phyloP scores from a whole-genome alignment of 768 basidiomycete genomes.

The Rhodotorula graminis region DNA sequence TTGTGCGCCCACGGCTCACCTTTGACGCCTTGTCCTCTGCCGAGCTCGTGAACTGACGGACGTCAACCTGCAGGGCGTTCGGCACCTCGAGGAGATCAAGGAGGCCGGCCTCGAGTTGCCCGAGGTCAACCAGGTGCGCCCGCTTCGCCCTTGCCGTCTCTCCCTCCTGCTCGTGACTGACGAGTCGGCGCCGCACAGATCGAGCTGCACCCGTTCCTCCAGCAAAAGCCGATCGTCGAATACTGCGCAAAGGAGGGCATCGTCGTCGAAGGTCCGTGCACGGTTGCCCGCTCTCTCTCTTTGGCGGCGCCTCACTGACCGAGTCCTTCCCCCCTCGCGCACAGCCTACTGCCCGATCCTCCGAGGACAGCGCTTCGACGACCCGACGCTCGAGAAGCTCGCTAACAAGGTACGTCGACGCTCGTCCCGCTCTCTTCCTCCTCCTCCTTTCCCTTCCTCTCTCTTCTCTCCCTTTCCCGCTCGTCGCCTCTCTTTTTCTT shows the following conservation, averaged over 20 bases:
- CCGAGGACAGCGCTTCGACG: constrained; percentile 48
- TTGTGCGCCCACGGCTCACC: constrained; percentile 50
- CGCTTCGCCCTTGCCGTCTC: not conserved
- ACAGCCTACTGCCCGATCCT: constrained; percentile 70
- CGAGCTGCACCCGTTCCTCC: constrained; percentile 63
- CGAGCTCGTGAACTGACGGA: not conserved
- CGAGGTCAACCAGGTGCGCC: constrained; percentile 52
- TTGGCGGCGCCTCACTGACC: too few species aligned
- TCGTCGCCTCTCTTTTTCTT: too few species aligned
- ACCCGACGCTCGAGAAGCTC: constrained; percentile 56
- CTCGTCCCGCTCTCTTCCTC: too few species aligned
- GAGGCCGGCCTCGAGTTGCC: constrained; percentile 61
- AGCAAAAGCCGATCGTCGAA: constrained; percentile 58
- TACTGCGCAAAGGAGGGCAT: constrained; percentile 60
- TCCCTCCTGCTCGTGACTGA: too few species aligned
- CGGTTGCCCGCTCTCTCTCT: too few species aligned
- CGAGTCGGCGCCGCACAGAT: too few species aligned
- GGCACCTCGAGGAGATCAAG: constrained; percentile 60
- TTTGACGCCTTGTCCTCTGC: not conserved
- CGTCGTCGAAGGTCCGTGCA: constrained; percentile 54
- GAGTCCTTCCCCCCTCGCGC: not conserved
- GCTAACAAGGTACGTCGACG: constrained; percentile 56
- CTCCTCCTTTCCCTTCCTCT: too few species aligned
- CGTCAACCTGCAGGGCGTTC: constrained; percentile 45
- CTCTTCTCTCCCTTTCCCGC: too few species aligned